Percentiles rank a stretch among this genome's conserved stretches.
These are phyloP conservation scores for grape (Vitis vinifera) DNA, from an alignment of 164 flowering plant species.

Conservation along the genomic window DNA sequence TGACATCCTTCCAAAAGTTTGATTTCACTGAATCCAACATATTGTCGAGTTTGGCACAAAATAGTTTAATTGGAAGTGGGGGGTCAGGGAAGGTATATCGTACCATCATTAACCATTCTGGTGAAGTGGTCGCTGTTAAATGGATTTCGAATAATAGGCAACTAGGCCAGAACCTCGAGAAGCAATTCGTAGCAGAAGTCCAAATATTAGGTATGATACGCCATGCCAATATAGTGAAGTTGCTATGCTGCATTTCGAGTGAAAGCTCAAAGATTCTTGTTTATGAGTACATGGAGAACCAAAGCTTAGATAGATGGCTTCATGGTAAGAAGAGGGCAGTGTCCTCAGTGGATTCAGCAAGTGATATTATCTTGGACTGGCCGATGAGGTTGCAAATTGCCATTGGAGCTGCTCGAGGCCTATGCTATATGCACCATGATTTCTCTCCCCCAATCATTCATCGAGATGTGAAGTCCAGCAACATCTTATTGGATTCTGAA, in stretches of 20 bases:
- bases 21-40: neutral
- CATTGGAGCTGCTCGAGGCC: no score
- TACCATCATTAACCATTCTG: neutral
- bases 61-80: neutral
- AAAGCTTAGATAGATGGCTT: slow-evolving; percentile 1
- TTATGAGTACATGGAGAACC: neutral
- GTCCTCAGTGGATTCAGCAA: no score
- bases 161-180: neutral
- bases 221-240: slow-evolving; percentile 1
- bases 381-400: no score
- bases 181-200: neutral
- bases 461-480: no score
- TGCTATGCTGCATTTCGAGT: slow-evolving; percentile 3
- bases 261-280: neutral
- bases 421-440: no score
- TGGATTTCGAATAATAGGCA: neutral
- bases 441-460: no score
- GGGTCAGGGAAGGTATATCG: neutral
- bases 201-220: neutral
- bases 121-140: neutral
- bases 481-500: no score
- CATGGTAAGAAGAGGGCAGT: neutral
- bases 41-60: neutral
- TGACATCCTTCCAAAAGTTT: neutral
- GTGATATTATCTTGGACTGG: no score